Conservation (phyloP, 345 rosid genomes). For the Hibiscus mutabilis region DNA sequence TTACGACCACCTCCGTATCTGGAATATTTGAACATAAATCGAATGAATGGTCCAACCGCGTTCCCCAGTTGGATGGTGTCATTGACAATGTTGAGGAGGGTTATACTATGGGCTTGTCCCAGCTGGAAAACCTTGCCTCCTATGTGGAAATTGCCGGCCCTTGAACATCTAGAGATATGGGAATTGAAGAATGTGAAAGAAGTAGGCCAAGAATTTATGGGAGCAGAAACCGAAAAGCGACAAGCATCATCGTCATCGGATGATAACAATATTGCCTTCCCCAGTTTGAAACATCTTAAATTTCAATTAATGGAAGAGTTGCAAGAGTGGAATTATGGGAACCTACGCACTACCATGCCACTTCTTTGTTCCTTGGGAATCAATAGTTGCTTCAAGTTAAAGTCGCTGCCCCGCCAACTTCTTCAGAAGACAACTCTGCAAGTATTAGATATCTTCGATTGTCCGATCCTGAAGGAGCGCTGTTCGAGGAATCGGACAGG, state of each 20-base stretch:
- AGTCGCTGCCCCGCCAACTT: neutral
- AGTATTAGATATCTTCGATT: neutral
- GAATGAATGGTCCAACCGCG: neutral
- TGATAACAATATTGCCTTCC: neutral
- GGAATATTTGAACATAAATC: neutral
- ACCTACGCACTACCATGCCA: neutral
- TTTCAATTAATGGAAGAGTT: neutral
- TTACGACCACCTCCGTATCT: neutral
- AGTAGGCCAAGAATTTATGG: neutral
- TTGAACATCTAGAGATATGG: conserved; percentile 3
- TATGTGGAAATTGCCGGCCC: neutral
- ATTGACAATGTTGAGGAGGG: neutral
- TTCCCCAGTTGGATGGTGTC: neutral
- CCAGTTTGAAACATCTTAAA: neutral
- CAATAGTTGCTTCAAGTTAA: neutral
- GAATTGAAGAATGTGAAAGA: conserved; percentile 7
- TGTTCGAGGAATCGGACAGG: neutral
- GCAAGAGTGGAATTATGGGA: neutral
- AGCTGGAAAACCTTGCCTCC: neutral
- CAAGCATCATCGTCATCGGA: neutral
- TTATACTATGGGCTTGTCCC: neutral
- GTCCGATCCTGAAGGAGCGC: neutral
- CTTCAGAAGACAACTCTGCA: neutral
- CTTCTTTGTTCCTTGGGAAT: neutral
- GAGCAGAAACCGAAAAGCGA: neutral